These are phyloP conservation scores for Fraxinus sp. DNA, from an alignment of 305 asterid species.

Conservation along the genomic window DNA sequence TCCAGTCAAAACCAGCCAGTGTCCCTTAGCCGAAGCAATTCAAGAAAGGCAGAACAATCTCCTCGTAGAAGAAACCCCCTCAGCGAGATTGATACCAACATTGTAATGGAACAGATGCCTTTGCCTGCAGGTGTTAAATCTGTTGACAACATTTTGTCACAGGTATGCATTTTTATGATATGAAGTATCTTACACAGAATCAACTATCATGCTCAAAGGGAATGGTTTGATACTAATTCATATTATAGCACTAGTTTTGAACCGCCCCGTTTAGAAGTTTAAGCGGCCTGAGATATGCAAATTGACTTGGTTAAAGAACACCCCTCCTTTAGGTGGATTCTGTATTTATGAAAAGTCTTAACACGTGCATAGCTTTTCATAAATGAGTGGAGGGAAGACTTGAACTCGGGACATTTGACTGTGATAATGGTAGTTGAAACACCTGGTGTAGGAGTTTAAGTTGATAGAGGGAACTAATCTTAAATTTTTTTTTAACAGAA, in stretches of 20 bases:
- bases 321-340: background rate
- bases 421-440: background rate
- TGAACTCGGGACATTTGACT: background rate
- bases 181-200: background rate
- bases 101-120: background rate
- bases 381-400: too few species aligned
- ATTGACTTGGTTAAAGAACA: background rate
- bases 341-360: background rate
- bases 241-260: background rate
- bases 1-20: constrained; percentile 44
- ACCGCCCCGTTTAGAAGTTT: background rate
- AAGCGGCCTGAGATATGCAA: background rate
- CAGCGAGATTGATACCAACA: constrained; percentile 67
- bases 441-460: background rate
- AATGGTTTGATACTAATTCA: background rate
- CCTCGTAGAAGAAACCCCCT: constrained; percentile 81
- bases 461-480: background rate
- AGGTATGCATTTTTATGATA: constrained; percentile 36
- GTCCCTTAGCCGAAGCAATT: constrained; percentile 87
- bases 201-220: background rate
- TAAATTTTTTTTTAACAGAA: background rate
- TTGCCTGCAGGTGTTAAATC: constrained; percentile 2
- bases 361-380: too few species aligned
- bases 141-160: constrained; percentile 21
- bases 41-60: constrained; percentile 78